phyloP scores from a whole-genome alignment of 2,329 filamentous ascomycete species.

The Diaporthe humulicola region DNA sequence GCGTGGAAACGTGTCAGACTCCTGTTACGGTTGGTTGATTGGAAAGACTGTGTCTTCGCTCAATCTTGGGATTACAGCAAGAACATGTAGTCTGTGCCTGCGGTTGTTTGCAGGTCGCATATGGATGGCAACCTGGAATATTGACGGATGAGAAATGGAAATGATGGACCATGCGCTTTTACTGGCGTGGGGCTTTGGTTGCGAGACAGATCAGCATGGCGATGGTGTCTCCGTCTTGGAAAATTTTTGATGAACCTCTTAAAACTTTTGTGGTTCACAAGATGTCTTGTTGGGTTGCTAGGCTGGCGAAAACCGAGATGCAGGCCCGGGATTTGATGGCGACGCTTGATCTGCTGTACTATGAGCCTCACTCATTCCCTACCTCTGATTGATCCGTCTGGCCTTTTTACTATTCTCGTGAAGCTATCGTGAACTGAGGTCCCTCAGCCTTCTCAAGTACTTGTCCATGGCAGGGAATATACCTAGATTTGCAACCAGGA shows the following conservation, averaged over 20 bases:
- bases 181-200: not conserved
- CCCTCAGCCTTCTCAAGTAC: not conserved
- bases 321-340: too few species aligned
- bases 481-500: not conserved
- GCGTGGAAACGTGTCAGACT: not conserved
- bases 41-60: not conserved
- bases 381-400: too few species aligned
- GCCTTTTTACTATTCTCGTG: too few species aligned
- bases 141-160: not conserved
- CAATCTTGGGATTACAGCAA: fast-evolving
- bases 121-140: not conserved
- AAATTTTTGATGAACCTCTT: fast-evolving
- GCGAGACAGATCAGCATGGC: not conserved
- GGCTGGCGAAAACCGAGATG: not conserved
- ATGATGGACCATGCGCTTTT: too few species aligned
- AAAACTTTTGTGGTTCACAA: not conserved
- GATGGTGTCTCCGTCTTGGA: not conserved
- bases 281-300: not conserved
- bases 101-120: not conserved
- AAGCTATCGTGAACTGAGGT: not conserved
- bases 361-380: not conserved
- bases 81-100: too few species aligned
- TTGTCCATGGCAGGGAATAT: too few species aligned
- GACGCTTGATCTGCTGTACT: not conserved
- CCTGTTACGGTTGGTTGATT: not conserved